Conservation (phyloP, 441 rosid genomes). For the Dalechampia spathulata region DNA sequence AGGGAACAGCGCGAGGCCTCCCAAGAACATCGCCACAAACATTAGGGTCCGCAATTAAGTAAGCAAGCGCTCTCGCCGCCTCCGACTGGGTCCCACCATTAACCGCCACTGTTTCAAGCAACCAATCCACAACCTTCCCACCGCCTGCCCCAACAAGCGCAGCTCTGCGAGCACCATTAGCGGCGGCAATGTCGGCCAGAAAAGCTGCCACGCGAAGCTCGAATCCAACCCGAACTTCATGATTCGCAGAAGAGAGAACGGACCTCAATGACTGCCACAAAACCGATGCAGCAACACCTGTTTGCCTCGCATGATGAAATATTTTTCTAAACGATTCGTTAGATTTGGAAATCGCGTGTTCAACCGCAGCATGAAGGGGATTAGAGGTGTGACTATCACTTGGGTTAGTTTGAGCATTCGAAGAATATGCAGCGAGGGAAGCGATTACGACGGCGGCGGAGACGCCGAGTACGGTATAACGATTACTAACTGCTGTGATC, state of each 20-base stretch:
- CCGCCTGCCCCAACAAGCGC: constrained; percentile 83
- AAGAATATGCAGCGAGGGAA: constrained; percentile 29
- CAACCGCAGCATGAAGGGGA: constrained; percentile 37
- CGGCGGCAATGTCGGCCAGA: constrained; percentile 81
- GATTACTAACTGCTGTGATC: constrained; percentile 2
- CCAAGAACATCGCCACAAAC: constrained; percentile 67
- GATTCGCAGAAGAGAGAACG: constrained; percentile 84
- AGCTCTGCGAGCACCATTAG: constrained; percentile 63
- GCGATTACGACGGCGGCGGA: constrained; percentile 61
- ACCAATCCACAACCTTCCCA: constrained; percentile 91
- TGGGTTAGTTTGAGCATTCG: constrained; percentile 15
- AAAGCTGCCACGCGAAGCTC: constrained; percentile 85
- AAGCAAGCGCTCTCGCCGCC: constrained; percentile 92
- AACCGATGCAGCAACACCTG: constrained; percentile 78
- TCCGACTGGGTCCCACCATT: constrained; percentile 81
- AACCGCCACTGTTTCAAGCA: constrained; percentile 70
- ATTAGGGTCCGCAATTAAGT: constrained; percentile 74
- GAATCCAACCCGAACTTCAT: constrained; percentile 84
- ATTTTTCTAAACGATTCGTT: constrained; percentile 56
- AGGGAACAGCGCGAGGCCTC: constrained; percentile 76
- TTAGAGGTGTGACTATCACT: constrained; percentile 1
- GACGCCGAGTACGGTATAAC: constrained; percentile 22
- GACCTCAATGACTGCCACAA: constrained; percentile 88
- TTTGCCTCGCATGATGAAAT: constrained; percentile 51
- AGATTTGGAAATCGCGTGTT: constrained; percentile 42